Evolutionary conservation across 129 eudicot species (phyloP).

Genomic region (Flaveria robusta): DNA sequence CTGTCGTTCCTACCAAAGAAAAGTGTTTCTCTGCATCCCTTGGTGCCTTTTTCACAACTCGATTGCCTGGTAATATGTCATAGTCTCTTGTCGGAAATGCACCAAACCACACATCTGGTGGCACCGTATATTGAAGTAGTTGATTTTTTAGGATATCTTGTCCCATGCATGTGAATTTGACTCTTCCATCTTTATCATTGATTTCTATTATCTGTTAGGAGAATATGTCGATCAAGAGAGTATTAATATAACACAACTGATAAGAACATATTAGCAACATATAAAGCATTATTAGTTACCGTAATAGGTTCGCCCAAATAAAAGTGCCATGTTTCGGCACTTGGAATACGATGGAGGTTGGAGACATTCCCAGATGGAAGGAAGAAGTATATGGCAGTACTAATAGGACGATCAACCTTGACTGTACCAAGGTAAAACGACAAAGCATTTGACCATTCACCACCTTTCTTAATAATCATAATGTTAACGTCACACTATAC

Average conservation of each 20-base stretch:
- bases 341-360: slow-evolving; percentile 77
- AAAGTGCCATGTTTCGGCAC: slow-evolving; percentile 88
- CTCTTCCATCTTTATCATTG: slow-evolving; percentile 64
- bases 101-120: slow-evolving; percentile 92
- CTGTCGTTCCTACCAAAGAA: slow-evolving; percentile 87
- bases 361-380: slow-evolving; percentile 77
- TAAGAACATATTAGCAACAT: not conserved
- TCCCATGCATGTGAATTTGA: slow-evolving; percentile 64
- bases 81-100: slow-evolving; percentile 72
- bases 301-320: slow-evolving; percentile 83
- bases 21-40: slow-evolving; percentile 64
- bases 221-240: not conserved
- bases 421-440: slow-evolving; percentile 39
- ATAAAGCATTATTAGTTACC: slow-evolving; percentile 30
- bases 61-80: slow-evolving; percentile 33
- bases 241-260: not conserved
- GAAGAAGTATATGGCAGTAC: slow-evolving; percentile 80
- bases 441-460: not conserved
- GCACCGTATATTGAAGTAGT: slow-evolving; percentile 66
- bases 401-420: slow-evolving; percentile 83
- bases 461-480: not conserved
- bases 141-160: slow-evolving; percentile 49
- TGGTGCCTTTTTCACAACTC: slow-evolving; percentile 40
- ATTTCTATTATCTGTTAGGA: slow-evolving; percentile 64
- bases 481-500: not conserved